Evolutionary conservation across 257 asterid species (phyloP).

Genomic region (Salvia hispanica): DNA sequence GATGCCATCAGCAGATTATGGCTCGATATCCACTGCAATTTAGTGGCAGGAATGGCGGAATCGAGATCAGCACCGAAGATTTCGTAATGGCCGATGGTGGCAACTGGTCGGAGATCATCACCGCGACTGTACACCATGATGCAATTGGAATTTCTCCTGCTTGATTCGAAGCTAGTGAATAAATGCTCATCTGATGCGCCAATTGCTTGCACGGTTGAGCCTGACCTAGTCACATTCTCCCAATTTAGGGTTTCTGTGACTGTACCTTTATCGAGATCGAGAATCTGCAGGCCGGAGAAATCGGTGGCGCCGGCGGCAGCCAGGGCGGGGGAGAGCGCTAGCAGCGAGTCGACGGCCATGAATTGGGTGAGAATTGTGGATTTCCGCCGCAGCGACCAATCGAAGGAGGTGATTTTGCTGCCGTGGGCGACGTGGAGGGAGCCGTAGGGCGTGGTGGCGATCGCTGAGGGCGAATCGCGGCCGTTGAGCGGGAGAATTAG

Average conservation of each 20-base stretch:
- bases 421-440: conserved; percentile 93
- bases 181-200: conserved; percentile 65
- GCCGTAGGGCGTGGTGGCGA: conserved; percentile 69
- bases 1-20: conserved; percentile 91
- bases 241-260: conserved; percentile 72
- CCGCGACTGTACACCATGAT: conserved; percentile 75
- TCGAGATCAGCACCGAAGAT: conserved; percentile 86
- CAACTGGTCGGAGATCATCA: conserved; percentile 52
- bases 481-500: conserved; percentile 61
- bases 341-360: conserved; percentile 73
- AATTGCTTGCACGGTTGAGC: conserved; percentile 84
- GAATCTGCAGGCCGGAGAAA: conserved; percentile 81
- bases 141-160: conserved; percentile 83
- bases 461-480: conserved; percentile 79
- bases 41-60: conserved; percentile 91
- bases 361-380: conserved; percentile 82
- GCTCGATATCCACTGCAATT: conserved; percentile 66
- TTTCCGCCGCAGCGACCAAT: conserved; percentile 82
- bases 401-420: conserved; percentile 84
- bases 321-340: conserved; percentile 61
- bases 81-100: conserved; percentile 73
- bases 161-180: conserved; percentile 91
- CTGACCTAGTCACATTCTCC: conserved; percentile 91
- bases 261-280: conserved; percentile 66
- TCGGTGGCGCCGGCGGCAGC: conserved; percentile 97